Percentiles rank a stretch among this genome's conserved stretches.
Evolutionary conservation across 2,329 filamentous ascomycete genomes (phyloP).

Genomic region (Hypoxylon sp.): DNA sequence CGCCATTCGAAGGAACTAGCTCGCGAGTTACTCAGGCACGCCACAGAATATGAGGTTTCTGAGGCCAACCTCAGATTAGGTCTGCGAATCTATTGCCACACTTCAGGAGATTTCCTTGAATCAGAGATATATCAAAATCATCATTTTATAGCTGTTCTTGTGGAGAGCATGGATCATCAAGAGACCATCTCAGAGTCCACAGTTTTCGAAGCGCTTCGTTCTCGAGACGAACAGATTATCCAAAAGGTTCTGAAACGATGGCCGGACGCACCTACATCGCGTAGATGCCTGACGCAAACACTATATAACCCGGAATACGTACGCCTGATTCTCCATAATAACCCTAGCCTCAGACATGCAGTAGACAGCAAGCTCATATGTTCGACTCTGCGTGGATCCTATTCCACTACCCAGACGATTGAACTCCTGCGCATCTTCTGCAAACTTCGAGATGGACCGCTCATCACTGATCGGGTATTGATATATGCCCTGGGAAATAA

Average conservation of each 20-base stretch:
- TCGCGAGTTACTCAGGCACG: neutral
- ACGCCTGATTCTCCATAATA: no score
- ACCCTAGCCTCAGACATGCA: neutral
- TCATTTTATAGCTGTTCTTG: neutral
- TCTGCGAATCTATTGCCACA: neutral
- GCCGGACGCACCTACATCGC: no score
- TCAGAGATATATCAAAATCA: no score
- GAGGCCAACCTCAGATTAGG: neutral
- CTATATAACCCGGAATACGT: no score
- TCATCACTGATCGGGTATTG: neutral
- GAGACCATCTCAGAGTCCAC: no score
- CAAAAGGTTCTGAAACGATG: no score
- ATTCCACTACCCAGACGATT: neutral
- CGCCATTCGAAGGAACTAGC: neutral
- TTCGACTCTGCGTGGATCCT: neutral
- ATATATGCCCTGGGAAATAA: neutral
- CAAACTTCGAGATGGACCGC: neutral
- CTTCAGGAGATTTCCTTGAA: no score
- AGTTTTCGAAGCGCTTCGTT: no score
- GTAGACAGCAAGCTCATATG: neutral
- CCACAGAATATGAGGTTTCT: neutral
- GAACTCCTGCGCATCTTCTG: neutral
- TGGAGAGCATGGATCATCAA: no score
- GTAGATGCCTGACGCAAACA: no score
- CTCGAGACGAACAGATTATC: no score